Evolutionary conservation across 805 yeast species (phyloP).

Genomic region (Jamesozyma piceae): DNA sequence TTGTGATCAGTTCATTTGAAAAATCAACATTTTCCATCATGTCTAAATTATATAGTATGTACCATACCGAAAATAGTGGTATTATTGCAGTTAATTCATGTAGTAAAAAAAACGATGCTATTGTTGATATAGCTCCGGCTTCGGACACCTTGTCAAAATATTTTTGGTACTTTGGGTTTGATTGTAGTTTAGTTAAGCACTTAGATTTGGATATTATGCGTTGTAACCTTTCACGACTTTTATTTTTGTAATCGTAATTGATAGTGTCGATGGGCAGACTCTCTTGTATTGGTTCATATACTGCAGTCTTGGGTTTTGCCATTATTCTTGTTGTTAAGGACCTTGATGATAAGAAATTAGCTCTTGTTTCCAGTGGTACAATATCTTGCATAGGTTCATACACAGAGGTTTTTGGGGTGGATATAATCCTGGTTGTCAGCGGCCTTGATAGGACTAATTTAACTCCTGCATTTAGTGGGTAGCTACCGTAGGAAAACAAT

Average conservation of each 20-base stretch:
- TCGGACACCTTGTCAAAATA: slow-evolving; percentile 23
- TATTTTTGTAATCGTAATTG: neutral
- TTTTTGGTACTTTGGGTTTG: slow-evolving; percentile 19
- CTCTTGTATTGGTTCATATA: neutral
- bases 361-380: neutral
- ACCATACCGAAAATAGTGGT: slow-evolving; percentile 65
- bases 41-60: slow-evolving; percentile 47
- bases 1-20: slow-evolving; percentile 36
- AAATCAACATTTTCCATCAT: slow-evolving; percentile 20
- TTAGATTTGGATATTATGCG: slow-evolving; percentile 21
- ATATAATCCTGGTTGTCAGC: neutral
- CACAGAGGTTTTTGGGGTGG: neutral
- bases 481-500: no score
- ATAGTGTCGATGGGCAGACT: neutral
- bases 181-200: slow-evolving; percentile 18
- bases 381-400: neutral
- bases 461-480: neutral
- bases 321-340: neutral
- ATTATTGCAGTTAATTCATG: slow-evolving; percentile 71
- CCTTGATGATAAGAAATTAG: neutral
- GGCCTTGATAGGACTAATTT: neutral
- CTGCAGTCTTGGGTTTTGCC: neutral
- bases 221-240: slow-evolving; percentile 11
- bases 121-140: slow-evolving; percentile 27
- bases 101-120: slow-evolving; percentile 53